These are phyloP conservation scores for Colletotrichum lini DNA, from an alignment of 2,329 filamentous ascomycete genomes.

Conservation along the genomic window DNA sequence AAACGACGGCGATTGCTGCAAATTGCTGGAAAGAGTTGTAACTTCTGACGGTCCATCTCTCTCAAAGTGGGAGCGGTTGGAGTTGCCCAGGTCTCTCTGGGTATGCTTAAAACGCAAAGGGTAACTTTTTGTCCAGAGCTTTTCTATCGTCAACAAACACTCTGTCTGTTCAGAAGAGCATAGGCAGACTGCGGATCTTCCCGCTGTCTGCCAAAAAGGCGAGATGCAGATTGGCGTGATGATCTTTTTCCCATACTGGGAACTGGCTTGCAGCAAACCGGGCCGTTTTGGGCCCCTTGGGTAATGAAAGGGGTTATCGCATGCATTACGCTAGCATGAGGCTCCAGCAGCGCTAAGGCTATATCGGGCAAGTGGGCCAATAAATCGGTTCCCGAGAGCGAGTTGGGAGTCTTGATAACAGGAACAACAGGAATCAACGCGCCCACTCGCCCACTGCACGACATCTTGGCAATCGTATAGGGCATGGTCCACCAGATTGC, in stretches of 20 bases:
- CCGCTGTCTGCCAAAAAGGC: not conserved
- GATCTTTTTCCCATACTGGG: not conserved
- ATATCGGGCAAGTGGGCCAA: not conserved
- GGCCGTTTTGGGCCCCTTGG: not conserved
- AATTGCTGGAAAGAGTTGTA: no score
- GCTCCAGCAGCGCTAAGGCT: not conserved
- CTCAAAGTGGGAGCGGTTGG: no score
- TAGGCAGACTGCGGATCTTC: not conserved
- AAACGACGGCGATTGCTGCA: not conserved
- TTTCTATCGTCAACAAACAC: not conserved
- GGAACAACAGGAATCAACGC: not conserved
- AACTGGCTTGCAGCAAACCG: not conserved
- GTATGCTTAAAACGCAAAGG: not conserved
- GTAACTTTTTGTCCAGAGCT: not conserved
- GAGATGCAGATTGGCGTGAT: not conserved
- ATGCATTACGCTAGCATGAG: slow-evolving; percentile 10
- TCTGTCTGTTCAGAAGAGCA: no score
- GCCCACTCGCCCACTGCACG: slow-evolving; percentile 14
- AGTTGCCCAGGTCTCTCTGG: no score
- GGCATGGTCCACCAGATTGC: slow-evolving; percentile 1
- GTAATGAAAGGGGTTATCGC: slow-evolving; percentile 17
- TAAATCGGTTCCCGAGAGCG: not conserved
- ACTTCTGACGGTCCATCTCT: no score
- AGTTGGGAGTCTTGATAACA: not conserved
- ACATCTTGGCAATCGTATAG: slow-evolving; percentile 18